Conservation (phyloP, 768 basidiomycete genomes). For the Mycena filopes region DNA sequence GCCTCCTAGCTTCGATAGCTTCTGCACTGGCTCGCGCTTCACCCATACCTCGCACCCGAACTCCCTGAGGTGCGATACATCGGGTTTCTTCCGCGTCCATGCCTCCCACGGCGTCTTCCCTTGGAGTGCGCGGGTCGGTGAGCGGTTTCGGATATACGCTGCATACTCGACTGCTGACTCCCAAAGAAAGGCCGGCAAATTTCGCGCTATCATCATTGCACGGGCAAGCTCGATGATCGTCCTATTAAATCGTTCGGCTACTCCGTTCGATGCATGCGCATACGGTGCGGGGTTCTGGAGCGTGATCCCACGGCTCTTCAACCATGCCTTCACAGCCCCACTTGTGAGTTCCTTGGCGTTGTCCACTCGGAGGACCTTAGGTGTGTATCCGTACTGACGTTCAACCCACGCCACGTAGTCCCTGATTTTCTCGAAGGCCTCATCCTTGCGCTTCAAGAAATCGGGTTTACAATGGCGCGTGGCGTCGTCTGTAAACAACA, state of each 20-base stretch:
- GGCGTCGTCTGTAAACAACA: constrained; percentile 20
- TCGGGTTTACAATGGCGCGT: constrained; percentile 13
- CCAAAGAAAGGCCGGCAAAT: constrained; percentile 37
- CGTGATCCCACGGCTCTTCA: constrained; percentile 38
- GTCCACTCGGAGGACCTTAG: constrained; percentile 36
- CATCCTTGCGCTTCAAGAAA: constrained; percentile 19
- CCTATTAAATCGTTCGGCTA: constrained; percentile 51
- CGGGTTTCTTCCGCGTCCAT: constrained; percentile 23
- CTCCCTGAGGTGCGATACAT: constrained; percentile 23
- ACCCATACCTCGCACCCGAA: constrained; percentile 33
- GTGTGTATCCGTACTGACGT: constrained; percentile 15
- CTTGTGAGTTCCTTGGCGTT: constrained; percentile 48
- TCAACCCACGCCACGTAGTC: constrained; percentile 18
- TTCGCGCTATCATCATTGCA: constrained; percentile 45
- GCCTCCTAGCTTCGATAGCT: constrained; percentile 29
- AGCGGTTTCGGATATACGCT: constrained; percentile 37
- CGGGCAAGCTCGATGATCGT: constrained; percentile 42
- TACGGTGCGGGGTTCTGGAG: constrained; percentile 48
- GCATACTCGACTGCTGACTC: constrained; percentile 36
- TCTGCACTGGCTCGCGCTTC: constrained; percentile 18
- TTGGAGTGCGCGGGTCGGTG: constrained; percentile 26
- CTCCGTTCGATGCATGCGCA: constrained; percentile 50
- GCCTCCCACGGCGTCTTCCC: constrained; percentile 25
- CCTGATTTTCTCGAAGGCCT: constrained; percentile 21
- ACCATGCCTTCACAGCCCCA: constrained; percentile 34